Percentiles rank a stretch among this genome's conserved stretches.
phyloP scores from a whole-genome alignment of 345 rosid species.

The Schrenkiella parvula region DNA sequence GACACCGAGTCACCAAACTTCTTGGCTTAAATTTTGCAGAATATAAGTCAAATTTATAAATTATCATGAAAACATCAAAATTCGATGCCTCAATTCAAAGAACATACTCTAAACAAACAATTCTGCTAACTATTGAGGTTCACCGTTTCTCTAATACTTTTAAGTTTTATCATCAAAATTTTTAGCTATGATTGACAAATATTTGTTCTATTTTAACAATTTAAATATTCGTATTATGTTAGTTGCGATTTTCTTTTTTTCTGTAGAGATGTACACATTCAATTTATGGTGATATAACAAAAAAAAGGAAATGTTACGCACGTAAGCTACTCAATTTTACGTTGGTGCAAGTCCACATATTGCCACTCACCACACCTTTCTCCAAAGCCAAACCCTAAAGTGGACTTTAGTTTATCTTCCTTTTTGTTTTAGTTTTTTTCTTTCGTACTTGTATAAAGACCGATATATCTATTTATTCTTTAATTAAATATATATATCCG shows the following conservation, averaged over 20 bases:
- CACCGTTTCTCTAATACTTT: no score
- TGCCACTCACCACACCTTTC: slow-evolving; percentile 32
- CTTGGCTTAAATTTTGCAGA: neutral
- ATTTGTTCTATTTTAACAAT: no score
- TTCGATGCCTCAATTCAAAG: neutral
- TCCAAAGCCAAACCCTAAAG: slow-evolving; percentile 32
- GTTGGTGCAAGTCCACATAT: slow-evolving; percentile 30
- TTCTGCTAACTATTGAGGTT: neutral
- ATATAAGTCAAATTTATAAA: neutral
- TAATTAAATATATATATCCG: neutral
- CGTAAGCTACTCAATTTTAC: slow-evolving; percentile 26
- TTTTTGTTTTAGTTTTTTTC: neutral
- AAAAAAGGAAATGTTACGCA: slow-evolving; percentile 11
- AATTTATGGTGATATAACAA: neutral
- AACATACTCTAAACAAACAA: neutral
- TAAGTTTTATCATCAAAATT: no score
- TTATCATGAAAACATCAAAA: neutral
- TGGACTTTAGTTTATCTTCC: slow-evolving; percentile 16
- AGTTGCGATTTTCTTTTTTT: no score
- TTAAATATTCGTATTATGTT: no score
- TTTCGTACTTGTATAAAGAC: neutral
- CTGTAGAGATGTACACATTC: no score
- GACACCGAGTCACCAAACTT: slow-evolving; percentile 1
- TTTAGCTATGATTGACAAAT: no score
- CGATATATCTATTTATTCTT: neutral